Base-by-base conservation (phyloP, 805 yeast species). In the Deakozyma indianensis region DNA sequence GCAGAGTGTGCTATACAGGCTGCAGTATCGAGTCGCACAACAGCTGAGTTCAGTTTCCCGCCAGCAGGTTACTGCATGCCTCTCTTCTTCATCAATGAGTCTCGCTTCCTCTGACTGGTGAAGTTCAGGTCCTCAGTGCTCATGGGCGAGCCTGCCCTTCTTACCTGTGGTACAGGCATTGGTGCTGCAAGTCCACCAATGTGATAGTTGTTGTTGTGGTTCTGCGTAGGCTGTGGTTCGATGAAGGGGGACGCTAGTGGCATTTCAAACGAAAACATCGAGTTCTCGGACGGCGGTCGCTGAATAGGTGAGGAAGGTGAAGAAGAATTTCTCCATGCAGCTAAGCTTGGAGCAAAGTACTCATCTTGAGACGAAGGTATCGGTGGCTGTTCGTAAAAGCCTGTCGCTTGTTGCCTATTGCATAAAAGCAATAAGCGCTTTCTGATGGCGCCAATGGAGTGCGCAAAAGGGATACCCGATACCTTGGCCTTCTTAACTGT, bases 401-500 rank as follows among this genome's bases (percentile, higher is more conserved):
- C 42, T 43, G 50, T 14, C 55, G 48, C 23, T 49, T 45, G 14
- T 14, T 25, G 28, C 14, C 28, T 7, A 25, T 25, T 25, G 42
- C 58, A 56, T 16, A 59, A 49, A 16, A 50, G 35, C 16, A 62
- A 48, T 21, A 62, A 49, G 11, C 64, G 55, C 22, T 58, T 60
- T 23, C 67, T 48, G 20, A 56, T 55, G 14, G 65, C 59, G 22
- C 52, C 50, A 43, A 60, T 35, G 3, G 59, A 54, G 44, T 62
- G 66, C 4, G 60, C 61, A 45, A 59, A 62, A 2, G 50, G 43
- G 3, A 55, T 41, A 9, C 58, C 49, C 25, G 50, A 45, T 29
- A 42, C 44, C 43, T 51, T 53, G 21, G 64, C 63, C 47, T 64
- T 62, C 47, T 65, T 64, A 24, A 75, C 61, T 23, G 80, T 70